Evolutionary conservation across 257 asterid species (phyloP).

Genomic region (Lantana camara): DNA sequence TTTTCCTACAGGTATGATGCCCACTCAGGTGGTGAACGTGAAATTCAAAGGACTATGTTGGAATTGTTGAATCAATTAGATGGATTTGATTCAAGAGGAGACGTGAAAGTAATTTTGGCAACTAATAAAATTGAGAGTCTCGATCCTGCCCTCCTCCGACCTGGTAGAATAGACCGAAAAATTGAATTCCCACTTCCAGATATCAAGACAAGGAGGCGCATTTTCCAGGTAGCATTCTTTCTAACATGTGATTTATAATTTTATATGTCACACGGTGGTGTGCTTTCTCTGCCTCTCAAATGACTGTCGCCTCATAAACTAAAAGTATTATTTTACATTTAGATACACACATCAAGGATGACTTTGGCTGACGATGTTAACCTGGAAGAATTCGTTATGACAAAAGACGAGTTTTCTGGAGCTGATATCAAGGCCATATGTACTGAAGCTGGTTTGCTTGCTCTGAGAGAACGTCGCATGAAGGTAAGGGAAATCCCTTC

Average conservation of each 20-base stretch:
- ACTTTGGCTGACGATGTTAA: slow-evolving; percentile 60
- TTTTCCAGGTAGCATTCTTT: slow-evolving; percentile 51
- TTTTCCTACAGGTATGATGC: slow-evolving; percentile 73
- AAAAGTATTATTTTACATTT: slow-evolving; percentile 16
- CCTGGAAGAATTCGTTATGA: slow-evolving; percentile 65
- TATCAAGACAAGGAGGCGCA: slow-evolving; percentile 60
- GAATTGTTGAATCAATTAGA: slow-evolving; percentile 86
- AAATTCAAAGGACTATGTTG: slow-evolving; percentile 95
- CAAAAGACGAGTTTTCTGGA: slow-evolving; percentile 61
- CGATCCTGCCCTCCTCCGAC: slow-evolving; percentile 64
- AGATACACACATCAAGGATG: slow-evolving; percentile 69
- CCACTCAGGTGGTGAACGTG: slow-evolving; percentile 98
- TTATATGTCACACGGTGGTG: not conserved
- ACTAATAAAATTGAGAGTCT: slow-evolving; percentile 83
- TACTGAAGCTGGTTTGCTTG: slow-evolving; percentile 67
- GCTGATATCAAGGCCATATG: slow-evolving; percentile 67
- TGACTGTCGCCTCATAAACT: not conserved
- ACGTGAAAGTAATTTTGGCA: slow-evolving; percentile 92
- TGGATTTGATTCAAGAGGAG: slow-evolving; percentile 96
- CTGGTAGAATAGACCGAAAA: slow-evolving; percentile 61
- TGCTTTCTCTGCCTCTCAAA: slow-evolving; percentile 1
- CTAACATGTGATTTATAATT: slow-evolving; percentile 3
- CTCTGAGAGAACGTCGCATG: slow-evolving; percentile 66
- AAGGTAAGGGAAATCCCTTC: slow-evolving; percentile 37
- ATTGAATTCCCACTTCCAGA: slow-evolving; percentile 65